Evolutionary conservation across 2,329 filamentous ascomycete species (phyloP), one percentile per base, ranked within the genome.

Genomic region (Nannizziopsis barbatae): DNA sequence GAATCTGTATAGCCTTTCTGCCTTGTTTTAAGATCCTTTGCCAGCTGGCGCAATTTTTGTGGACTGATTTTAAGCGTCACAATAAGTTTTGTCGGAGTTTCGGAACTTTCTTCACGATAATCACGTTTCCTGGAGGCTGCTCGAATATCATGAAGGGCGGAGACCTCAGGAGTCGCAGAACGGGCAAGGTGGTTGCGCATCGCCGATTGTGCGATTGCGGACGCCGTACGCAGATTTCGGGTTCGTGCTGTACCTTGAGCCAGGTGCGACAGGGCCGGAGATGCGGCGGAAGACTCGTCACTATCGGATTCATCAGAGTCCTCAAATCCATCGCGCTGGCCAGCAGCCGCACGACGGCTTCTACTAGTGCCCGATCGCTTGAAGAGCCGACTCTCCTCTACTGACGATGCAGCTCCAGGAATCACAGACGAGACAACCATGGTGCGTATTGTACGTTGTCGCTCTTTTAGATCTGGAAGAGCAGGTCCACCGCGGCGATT

Each of bases 401-500:
- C 71, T 2, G 77, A 77, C 48, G 80, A 71, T 3, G 85, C 90
- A 3, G 87, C 86, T 18, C 90, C 92, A 12, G 92, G 92, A 50
- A 98, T 77, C 15, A 94, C 88, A 2, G 86, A 89, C 8, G 90
- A 95, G 1, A 98, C 87, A 45, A 96, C 78, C 56, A 95, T 75
- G 0, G 90, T 95, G 41, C 92, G 81, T 49, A 96, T 90, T 0
- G 92, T 96, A 45, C 90, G 80, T 67, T 92, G 90, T 47, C 89
- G 79, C 58, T 98, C 92, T 64, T 93, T 95, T 50, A 98, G 79
- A 68, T 98, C 92, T n/a, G 92, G 92, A 36, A 98, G 72, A 51
- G 86, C 84, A 5, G 92, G 92, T 0, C 92, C 92, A 54, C 92
- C 92, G 58, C 92, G 80, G 53, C 92, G 78, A 64, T 95, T 96